phyloP scores from a whole-genome alignment of 2,329 filamentous ascomycete genomes.

The Microascus cirrosus region DNA sequence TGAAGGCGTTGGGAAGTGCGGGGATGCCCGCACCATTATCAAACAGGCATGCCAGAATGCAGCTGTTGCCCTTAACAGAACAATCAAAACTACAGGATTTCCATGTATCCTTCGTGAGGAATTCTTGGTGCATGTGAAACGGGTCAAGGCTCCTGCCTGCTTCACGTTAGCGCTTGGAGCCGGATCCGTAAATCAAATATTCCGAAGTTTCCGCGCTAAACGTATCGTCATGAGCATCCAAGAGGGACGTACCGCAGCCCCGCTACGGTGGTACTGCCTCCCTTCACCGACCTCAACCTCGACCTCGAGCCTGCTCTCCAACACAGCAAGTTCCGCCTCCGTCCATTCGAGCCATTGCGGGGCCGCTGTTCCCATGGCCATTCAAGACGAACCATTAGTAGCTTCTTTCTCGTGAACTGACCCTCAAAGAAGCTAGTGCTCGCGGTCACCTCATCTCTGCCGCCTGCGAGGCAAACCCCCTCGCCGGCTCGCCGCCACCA shows the following conservation, averaged over 20 bases:
- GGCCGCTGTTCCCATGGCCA: background rate
- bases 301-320: background rate
- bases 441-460: background rate
- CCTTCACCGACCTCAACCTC: background rate
- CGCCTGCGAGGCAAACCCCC: background rate
- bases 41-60: no score
- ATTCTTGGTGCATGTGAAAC: background rate
- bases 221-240: background rate
- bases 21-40: no score
- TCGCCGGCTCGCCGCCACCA: slow-evolving; percentile 22
- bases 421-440: background rate
- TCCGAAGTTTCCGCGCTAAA: background rate
- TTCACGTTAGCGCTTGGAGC: background rate
- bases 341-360: background rate
- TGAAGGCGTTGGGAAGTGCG: no score
- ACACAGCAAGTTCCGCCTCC: background rate
- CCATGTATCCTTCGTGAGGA: background rate
- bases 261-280: background rate
- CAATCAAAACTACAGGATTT: no score
- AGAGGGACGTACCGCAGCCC: background rate
- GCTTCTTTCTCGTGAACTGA: background rate
- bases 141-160: background rate
- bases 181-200: background rate
- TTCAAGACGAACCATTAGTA: background rate
- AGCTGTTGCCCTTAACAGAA: no score